Base-by-base conservation (phyloP, 768 basidiomycete genomes). In the Termitomyces sp. region DNA sequence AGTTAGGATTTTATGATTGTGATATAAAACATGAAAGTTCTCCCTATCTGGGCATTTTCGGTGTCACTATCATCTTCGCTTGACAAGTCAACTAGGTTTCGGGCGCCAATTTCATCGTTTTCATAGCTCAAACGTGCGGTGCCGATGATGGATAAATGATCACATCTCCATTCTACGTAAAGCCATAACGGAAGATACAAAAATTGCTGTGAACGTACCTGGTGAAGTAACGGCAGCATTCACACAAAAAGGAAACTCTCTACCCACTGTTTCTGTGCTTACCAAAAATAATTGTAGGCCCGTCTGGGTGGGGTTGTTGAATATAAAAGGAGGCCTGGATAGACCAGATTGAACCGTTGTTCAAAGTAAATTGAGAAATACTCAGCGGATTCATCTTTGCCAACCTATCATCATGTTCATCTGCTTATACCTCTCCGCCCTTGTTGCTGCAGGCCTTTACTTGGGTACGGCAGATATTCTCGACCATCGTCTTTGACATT, bases 361-460 rank as follows among this genome's bases (percentile, higher is more conserved):
- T 1, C 22, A 24, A 24, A 24, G 12, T 32, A 12, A 20, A 5
- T 35, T 20, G 5, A 52, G n/a, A n/a, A n/a, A n/a, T n/a, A n/a
- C 45, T 22, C 20, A 45, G 20, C 11, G 20, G 20, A 22, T 45
- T 22, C 45, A 45, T 45, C 35, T 36, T 12, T 52, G 36, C 50
- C n/a, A 12, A 20, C 33, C 33, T 3, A 16, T 3, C 22, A 62
- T 28, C 4, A 68, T 68, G 65, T 66, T 68, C 52, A 20, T 57
- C 61, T 61, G 51, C 45, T 39, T 54, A 32, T 61, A 56, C 46
- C 49, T 66, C 46, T 16, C 57, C 15, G 56, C 60, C 20, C 20
- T 64, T 33, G 59, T 60, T 55, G 57, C 60, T 38, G 57, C 50
- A 42, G 46, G 63, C 49, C 32, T 55, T 51, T 56, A 58, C 51